These are phyloP conservation scores for Lentinus tigrinus DNA, from an alignment of 768 basidiomycete species.

Conservation along the genomic window DNA sequence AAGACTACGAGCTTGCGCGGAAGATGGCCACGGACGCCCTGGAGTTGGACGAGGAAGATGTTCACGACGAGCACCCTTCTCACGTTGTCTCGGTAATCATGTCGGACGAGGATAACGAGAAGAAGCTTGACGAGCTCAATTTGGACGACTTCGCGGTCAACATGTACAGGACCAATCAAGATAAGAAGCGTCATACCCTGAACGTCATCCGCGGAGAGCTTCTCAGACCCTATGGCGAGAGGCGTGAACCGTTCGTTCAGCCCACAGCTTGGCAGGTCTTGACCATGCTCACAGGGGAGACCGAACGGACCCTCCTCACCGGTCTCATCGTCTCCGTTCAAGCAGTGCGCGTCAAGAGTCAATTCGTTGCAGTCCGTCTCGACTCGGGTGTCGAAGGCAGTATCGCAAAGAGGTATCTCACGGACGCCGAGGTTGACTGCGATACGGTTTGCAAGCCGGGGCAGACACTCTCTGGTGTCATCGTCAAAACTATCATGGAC, in stretches of 20 bases:
- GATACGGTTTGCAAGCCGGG: constrained; percentile 64
- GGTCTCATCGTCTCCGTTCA: constrained; percentile 83
- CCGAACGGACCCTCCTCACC: constrained; percentile 66
- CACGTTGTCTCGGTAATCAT: constrained; percentile 85
- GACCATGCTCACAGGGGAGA: constrained; percentile 96
- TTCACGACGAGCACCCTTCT: constrained; percentile 89
- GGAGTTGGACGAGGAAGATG: constrained; percentile 96
- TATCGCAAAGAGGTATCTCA: constrained; percentile 60
- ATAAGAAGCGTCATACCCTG: constrained; percentile 86
- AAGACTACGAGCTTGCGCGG: constrained; percentile 95
- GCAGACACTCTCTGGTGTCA: constrained; percentile 76
- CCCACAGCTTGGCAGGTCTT: constrained; percentile 80
- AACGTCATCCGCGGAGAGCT: constrained; percentile 88
- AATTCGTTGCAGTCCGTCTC: constrained; percentile 66
- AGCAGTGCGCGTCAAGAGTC: constrained; percentile 53
- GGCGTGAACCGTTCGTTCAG: constrained; percentile 58
- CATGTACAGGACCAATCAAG: constrained; percentile 78
- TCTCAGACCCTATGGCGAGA: constrained; percentile 75
- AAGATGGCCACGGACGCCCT: constrained; percentile 99
- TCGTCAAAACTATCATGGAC: constrained; percentile 69
- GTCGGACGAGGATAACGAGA: constrained; percentile 73
- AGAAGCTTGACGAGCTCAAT: constrained; percentile 86
- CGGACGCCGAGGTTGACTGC: constrained; percentile 31
- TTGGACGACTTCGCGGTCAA: constrained; percentile 96
- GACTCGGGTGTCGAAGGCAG: constrained; percentile 91